Conservation (phyloP, 768 basidiomycete species). For the Tubosaeta brunneosetosa region DNA sequence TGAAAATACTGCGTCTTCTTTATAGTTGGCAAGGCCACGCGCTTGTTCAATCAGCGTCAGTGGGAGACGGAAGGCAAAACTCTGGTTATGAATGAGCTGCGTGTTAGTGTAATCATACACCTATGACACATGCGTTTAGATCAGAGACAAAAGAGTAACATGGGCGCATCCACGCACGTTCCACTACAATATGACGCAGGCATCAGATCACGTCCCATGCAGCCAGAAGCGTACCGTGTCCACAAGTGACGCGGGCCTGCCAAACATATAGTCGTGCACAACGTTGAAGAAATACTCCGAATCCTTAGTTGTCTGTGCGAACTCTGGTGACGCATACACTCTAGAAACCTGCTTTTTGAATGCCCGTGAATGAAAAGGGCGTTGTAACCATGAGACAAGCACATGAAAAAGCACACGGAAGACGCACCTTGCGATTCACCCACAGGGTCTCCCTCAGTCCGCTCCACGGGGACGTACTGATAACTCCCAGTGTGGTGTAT, state of each 20-base stretch:
- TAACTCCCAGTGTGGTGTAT: too few relatives aligned
- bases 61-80: constrained; percentile 72
- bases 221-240: constrained; percentile 49
- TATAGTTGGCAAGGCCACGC: constrained; percentile 67
- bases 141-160: constrained; percentile 9
- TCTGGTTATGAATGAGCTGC: constrained; percentile 76
- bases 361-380: constrained; percentile 32
- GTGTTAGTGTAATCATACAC: constrained; percentile 76
- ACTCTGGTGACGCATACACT: constrained; percentile 59
- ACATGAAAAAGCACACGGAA: constrained; percentile 34
- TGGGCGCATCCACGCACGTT: constrained; percentile 48
- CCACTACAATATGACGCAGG: constrained; percentile 45
- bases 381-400: constrained; percentile 12
- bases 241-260: constrained; percentile 54
- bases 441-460: constrained; percentile 60
- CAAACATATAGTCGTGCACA: constrained; percentile 67
- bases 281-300: constrained; percentile 61
- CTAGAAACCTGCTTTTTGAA: constrained; percentile 63
- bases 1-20: constrained; percentile 73
- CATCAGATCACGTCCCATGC: constrained; percentile 9
- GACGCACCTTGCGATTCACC: constrained; percentile 53
- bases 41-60: constrained; percentile 70
- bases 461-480: constrained; percentile 81
- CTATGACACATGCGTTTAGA: constrained; percentile 30
- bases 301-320: constrained; percentile 52